Evolutionary conservation across 2,329 filamentous ascomycete species (phyloP).

Genomic region (Fusarium ambrosium): DNA sequence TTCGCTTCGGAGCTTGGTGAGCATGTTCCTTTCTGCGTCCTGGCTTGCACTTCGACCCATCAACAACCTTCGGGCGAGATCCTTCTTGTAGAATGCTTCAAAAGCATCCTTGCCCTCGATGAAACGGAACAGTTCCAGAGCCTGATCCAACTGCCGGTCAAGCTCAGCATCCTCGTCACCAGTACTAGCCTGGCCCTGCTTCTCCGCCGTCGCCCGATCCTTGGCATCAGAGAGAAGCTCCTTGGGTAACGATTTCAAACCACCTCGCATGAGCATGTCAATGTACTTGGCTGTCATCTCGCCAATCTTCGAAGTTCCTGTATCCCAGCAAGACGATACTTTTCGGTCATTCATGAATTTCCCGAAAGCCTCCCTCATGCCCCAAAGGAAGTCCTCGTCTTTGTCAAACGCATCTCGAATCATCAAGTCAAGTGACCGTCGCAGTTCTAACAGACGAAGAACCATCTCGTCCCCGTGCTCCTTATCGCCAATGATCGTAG

Average conservation of each 20-base stretch:
- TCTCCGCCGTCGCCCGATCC: constrained; percentile 70
- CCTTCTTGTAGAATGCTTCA: constrained; percentile 99
- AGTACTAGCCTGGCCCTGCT: constrained; percentile 74
- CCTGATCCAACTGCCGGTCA: constrained; percentile 91
- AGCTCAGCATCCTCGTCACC: constrained; percentile 93
- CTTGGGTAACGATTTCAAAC: constrained; percentile 84
- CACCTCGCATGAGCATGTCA: constrained; percentile 88
- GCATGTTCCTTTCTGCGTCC: constrained; percentile 96
- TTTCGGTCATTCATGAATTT: constrained; percentile 93
- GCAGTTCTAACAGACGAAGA: constrained; percentile 82
- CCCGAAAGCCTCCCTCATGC: constrained; percentile 86
- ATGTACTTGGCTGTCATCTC: constrained; percentile 99
- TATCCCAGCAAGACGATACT: constrained; percentile 78
- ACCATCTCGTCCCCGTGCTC: constrained; percentile 89
- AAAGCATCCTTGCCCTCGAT: constrained; percentile 98
- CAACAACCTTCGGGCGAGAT: constrained; percentile 88
- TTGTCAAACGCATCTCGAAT: constrained; percentile 82
- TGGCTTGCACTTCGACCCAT: constrained; percentile 94
- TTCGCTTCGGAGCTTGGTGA: constrained; percentile 90
- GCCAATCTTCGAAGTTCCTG: constrained; percentile 91
- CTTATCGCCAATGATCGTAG: constrained; percentile 83
- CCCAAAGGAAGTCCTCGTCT: constrained; percentile 82
- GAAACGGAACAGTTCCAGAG: constrained; percentile 94
- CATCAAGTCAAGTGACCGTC: constrained; percentile 81
- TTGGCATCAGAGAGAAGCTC: constrained; percentile 73